Evolutionary conservation across 192 early-diverging fungal genomes (phyloP).

Genomic region (Coemansia sp.): DNA sequence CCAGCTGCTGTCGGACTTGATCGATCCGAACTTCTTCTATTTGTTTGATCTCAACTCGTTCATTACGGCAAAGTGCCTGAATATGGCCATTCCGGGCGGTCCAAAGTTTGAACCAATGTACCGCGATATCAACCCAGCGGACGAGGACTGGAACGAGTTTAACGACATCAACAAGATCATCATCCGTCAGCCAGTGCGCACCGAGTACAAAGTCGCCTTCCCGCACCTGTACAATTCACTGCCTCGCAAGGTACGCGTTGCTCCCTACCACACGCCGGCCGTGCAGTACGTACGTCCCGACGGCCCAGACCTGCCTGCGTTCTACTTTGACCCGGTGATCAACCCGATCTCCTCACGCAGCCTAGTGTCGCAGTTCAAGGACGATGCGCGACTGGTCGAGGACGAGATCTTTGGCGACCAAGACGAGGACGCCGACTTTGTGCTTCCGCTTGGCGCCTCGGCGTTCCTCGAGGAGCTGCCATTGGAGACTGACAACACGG

Average conservation of each 20-base stretch:
- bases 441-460: conserved; percentile 71
- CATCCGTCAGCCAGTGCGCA: conserved; percentile 96
- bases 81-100: conserved; percentile 97
- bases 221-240: conserved; percentile 98
- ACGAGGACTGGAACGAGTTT: conserved; percentile 99
- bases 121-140: conserved; percentile 92
- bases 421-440: conserved; percentile 71
- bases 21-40: conserved; percentile 98
- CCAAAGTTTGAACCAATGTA: conserved; percentile 97
- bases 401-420: conserved; percentile 76
- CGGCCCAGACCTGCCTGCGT: conserved; percentile 95
- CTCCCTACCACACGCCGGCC: conserved; percentile 92
- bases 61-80: conserved; percentile 96
- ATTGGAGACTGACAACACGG: conserved; percentile 90
- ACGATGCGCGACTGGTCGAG: conserved; percentile 65
- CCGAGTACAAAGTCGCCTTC: conserved; percentile 99
- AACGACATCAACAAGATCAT: conserved; percentile 99
- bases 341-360: conserved; percentile 81
- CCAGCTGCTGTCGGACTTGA: conserved; percentile 91
- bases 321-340: conserved; percentile 96
- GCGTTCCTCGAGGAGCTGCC: conserved; percentile 80
- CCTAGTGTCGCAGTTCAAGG: conserved; percentile 65
- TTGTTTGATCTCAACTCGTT: conserved; percentile 94
- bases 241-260: conserved; percentile 88
- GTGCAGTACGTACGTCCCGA: conserved; percentile 87